Evolutionary conservation across 192 early-diverging fungal genomes (phyloP), one percentile per base, ranked within the genome.

Genomic region (Oehlia diaphana): DNA sequence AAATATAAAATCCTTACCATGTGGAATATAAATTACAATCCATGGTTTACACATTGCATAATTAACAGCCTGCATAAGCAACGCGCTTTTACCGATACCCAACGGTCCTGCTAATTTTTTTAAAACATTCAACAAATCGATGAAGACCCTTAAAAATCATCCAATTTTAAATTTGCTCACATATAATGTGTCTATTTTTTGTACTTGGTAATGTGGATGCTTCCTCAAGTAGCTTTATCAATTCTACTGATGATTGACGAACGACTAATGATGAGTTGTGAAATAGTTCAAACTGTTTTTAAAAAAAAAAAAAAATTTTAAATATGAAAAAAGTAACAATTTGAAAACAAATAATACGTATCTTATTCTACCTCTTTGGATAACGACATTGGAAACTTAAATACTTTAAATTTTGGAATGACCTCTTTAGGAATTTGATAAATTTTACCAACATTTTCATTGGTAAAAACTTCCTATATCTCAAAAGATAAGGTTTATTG

Each of bases 21-120:
- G 80, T 33, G 88, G 83, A 63, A 89, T 78, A 62, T 90, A 90
- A 35, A 90, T 83, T 19, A 90, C 87, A 65, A 88, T 80, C 88
- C 89, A 90, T 53, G 82, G 77, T 70, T 74, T 77, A 39, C 81
- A 79, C 16, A 85, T 76, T 50, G 83, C 82, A 75, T 85, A 84
- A 63, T 82, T 82, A 39, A 86, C 86, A 61, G 85, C 81, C 63
- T 90, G 89, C 64, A 90, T 62, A 50, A 90, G 67, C 14, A 85
- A 23, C 3, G 85, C 78, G 66, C 88, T 89, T 81, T 87, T 89
- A 64, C 89, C 89, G 31, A 82, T 68, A 63, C 89, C 89, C 13
- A 80, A 44, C 12, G 80, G 80, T 66, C 89, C 89, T 66, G 83
- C 83, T 85, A 47, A 33, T 31, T 53, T 64, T 47, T 47, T 50